Evolutionary conservation across 192 early-diverging fungal genomes (phyloP).

Genomic region (Gigaspora rosea): DNA sequence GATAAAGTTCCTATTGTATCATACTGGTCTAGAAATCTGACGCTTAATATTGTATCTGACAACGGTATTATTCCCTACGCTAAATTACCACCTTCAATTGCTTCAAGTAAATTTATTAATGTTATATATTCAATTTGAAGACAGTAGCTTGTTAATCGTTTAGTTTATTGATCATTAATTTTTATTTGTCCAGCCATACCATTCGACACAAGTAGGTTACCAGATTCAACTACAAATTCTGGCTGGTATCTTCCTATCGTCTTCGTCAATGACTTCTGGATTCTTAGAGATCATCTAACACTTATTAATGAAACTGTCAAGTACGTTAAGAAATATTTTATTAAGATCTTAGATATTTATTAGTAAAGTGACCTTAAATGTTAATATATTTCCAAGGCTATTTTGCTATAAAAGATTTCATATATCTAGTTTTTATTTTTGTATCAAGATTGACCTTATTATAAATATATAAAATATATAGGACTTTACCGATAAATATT

Average conservation of each 20-base stretch:
- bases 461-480: slow-evolving; percentile 29
- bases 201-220: slow-evolving; percentile 41
- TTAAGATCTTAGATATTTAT: background rate
- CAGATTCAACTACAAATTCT: slow-evolving; percentile 39
- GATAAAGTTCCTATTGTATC: slow-evolving; percentile 49
- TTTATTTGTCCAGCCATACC: slow-evolving; percentile 38
- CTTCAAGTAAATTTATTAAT: slow-evolving; percentile 49
- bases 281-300: slow-evolving; percentile 63
- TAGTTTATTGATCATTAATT: background rate
- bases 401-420: background rate
- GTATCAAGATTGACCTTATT: background rate
- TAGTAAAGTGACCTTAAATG: background rate
- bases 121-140: background rate
- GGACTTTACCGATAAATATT: slow-evolving; percentile 66
- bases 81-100: slow-evolving; percentile 52
- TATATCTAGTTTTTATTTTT: background rate
- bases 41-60: slow-evolving; percentile 60
- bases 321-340: slow-evolving; percentile 37
- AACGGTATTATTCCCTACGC: slow-evolving; percentile 47
- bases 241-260: slow-evolving; percentile 70
- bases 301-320: slow-evolving; percentile 76
- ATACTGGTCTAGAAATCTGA: slow-evolving; percentile 82
- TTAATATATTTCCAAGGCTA: background rate
- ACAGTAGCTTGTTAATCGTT: background rate
- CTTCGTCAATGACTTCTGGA: slow-evolving; percentile 84